Evolutionary conservation across 2,329 filamentous ascomycete species (phyloP).

Genomic region (Talaromyces sp.): DNA sequence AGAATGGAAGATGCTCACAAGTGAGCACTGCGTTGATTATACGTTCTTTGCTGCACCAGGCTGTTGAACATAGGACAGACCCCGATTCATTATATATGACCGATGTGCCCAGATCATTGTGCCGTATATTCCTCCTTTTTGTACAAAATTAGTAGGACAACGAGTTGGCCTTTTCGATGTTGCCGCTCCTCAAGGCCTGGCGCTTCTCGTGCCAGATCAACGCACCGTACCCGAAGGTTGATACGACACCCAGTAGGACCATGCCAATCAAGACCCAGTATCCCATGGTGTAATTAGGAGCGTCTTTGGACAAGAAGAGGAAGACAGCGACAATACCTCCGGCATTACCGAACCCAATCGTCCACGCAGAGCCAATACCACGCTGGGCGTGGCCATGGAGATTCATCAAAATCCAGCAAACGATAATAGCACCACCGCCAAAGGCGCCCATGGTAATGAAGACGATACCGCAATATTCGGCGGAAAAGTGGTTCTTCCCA

Average conservation of each 20-base stretch:
- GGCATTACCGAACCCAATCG: constrained; percentile 32
- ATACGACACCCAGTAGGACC: constrained; percentile 18
- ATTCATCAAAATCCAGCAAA: constrained; percentile 45
- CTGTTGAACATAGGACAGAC: not conserved
- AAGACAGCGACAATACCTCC: constrained; percentile 34
- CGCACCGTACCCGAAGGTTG: constrained; percentile 18
- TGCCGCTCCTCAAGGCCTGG: not conserved
- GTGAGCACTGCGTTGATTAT: not conserved
- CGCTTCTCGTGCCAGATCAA: constrained; percentile 18
- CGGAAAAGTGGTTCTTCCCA: constrained; percentile 26
- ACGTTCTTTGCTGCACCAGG: not conserved
- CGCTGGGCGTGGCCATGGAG: constrained; percentile 33
- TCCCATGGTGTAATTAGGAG: constrained; percentile 28
- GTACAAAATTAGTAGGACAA: constrained; percentile 11
- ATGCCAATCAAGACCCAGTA: constrained; percentile 28
- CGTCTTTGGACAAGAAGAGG: constrained; percentile 26
- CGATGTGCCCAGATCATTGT: not conserved
- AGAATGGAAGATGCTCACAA: not conserved
- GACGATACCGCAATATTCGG: constrained; percentile 40
- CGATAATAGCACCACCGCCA: constrained; percentile 23
- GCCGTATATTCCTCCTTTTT: not conserved
- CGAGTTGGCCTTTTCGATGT: constrained; percentile 14
- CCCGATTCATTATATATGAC: not conserved
- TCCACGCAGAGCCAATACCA: constrained; percentile 30
- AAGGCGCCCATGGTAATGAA: constrained; percentile 40